Conservation (phyloP, 1,284 basidiomycete species). For the Fomes fomentarius region DNA sequence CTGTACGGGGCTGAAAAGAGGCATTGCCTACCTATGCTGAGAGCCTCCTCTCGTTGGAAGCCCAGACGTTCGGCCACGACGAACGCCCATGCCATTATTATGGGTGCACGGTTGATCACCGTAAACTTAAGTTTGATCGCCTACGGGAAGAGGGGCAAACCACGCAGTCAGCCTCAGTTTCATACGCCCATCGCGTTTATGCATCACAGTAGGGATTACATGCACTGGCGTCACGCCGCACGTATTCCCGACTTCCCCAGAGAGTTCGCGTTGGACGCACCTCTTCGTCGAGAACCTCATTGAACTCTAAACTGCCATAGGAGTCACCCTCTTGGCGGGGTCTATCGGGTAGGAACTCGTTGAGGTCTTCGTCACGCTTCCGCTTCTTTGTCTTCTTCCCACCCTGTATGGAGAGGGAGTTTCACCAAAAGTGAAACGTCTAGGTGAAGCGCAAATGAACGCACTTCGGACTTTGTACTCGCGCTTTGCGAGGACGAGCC, state of each 20-base stretch:
- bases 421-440: no score
- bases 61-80: conserved; percentile 85
- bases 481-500: not conserved
- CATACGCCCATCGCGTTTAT: not conserved
- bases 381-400: conserved; percentile 32
- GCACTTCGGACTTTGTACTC: conserved; percentile 20
- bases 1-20: conserved; percentile 13
- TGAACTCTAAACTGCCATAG: conserved; percentile 67
- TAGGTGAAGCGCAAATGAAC: conserved; percentile 5
- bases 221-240: not conserved
- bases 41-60: conserved; percentile 85
- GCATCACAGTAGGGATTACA: no score
- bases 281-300: conserved; percentile 71
- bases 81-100: conserved; percentile 93
- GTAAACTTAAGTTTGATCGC: conserved; percentile 60
- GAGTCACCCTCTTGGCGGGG: conserved; percentile 50
- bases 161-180: conserved; percentile 10
- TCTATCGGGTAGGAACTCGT: conserved; percentile 62
- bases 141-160: conserved; percentile 39
- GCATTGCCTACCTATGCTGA: conserved; percentile 73
- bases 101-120: conserved; percentile 88
- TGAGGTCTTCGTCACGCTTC: conserved; percentile 52
- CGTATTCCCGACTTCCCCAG: not conserved
- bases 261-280: conserved; percentile 37
- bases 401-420: not conserved